phyloP scores from a whole-genome alignment of 352 stramenopile genomes.

The Phytophthora multivora region DNA sequence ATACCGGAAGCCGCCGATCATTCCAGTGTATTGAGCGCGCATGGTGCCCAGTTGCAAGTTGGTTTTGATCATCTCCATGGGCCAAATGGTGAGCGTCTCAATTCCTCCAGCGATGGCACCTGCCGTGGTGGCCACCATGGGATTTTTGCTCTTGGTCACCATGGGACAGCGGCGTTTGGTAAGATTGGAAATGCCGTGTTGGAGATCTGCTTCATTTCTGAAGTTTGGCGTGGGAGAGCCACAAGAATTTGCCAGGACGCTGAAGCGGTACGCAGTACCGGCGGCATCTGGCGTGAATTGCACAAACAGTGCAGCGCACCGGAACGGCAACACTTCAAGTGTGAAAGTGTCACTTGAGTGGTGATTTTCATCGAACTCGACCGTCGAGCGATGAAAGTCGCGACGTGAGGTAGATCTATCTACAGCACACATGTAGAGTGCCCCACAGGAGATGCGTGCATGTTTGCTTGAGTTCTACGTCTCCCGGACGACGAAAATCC shows the following conservation, averaged over 20 bases:
- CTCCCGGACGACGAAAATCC: too few relatives aligned
- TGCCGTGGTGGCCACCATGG: slow-evolving; percentile 79
- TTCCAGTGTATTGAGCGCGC: slow-evolving; percentile 73
- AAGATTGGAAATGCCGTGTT: slow-evolving; percentile 27
- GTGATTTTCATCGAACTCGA: neutral
- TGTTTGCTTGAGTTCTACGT: too few relatives aligned
- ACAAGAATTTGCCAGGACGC: slow-evolving; percentile 23
- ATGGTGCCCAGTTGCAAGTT: slow-evolving; percentile 91
- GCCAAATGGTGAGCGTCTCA: slow-evolving; percentile 90
- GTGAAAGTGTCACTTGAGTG: too few relatives aligned
- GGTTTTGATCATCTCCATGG: slow-evolving; percentile 96
- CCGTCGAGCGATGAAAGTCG: too few relatives aligned
- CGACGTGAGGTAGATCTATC: too few relatives aligned
- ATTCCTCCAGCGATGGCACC: slow-evolving; percentile 89
- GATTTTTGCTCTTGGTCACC: slow-evolving; percentile 76
- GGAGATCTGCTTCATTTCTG: slow-evolving; percentile 16
- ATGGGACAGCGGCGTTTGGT: slow-evolving; percentile 29
- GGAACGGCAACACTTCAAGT: slow-evolving; percentile 1
- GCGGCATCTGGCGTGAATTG: slow-evolving; percentile 23
- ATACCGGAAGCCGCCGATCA: slow-evolving; percentile 76
- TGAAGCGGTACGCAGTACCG: slow-evolving; percentile 12
- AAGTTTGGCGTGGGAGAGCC: slow-evolving; percentile 29
- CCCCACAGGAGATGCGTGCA: neutral
- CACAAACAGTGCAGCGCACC: slow-evolving; percentile 23
- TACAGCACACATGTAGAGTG: too few relatives aligned